Evolutionary conservation across 345 rosid genomes (phyloP), one percentile per base, ranked within the genome.

Genomic region (Sonneratia caseolaris): DNA sequence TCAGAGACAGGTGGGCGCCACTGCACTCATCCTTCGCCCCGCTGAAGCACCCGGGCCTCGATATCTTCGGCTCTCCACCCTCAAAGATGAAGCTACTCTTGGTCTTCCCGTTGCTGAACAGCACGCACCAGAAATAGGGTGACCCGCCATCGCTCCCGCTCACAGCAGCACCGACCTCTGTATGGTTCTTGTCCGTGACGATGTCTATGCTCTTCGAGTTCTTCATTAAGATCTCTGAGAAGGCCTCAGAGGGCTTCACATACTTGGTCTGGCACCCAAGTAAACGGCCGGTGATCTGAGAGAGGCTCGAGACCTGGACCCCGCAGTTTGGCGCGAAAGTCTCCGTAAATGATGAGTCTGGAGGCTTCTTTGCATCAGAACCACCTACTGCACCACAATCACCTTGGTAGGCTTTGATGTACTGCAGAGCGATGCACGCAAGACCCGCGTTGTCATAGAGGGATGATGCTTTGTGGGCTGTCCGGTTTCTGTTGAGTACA

Each of bases 401-500:
- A 53, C 96, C 96, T 81, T 82, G 75, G 76, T 83, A 87, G 22
- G 88, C 92, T 80, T 87, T 89, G 76, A 87, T 83, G 75, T 87
- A 87, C 71, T 89, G 92, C 79, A 89, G 78, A 51, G 92, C 96
- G 73, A 89, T 78, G 83, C 95, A 89, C 24, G 86, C 95, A 38
- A 89, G 77, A 69, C 95, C 90, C 0, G 87, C 76, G 71, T 86
- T 86, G 79, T 81, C 85, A 22, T 66, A 70, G 65, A 89, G 90
- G 19, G 86, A 43, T 66, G 89, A 73, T n/a, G 21, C 79, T 53
- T 84, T 86, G 75, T 79, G 76, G 8, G 86, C 86, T 14, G 89
- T 89, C 73, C 95, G 76, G 69, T 89, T 87, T 42, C 37, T 70
- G 70, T 79, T 87, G 35, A 89, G 73, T 73, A 66, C 83, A 37